A percentile compares a stretch with the other conserved stretches of the same genome.
phyloP scores from a whole-genome alignment of 2,329 filamentous ascomycete genomes.

The Teratosphaeria zuluensis region DNA sequence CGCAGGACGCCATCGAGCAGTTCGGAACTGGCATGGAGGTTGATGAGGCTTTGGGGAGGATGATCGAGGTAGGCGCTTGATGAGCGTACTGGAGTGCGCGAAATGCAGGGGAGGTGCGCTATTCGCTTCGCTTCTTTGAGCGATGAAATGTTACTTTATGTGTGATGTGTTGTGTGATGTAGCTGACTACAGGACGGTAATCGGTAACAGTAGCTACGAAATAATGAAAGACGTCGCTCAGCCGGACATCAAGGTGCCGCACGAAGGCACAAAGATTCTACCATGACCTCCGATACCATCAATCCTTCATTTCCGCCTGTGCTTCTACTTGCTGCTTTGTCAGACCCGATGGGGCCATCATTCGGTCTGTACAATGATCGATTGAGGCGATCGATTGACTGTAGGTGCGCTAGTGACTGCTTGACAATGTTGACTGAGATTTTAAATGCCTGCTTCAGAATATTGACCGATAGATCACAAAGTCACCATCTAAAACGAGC shows the following conservation, averaged over 20 bases:
- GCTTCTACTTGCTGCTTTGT: no score
- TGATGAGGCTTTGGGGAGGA: slow-evolving; percentile 24
- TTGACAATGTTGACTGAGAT: no score
- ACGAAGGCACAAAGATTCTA: not conserved
- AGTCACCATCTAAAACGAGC: no score
- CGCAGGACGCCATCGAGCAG: slow-evolving; percentile 47
- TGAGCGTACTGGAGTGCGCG: not conserved
- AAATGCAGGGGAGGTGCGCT: not conserved
- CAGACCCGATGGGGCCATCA: no score
- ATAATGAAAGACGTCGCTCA: no score
- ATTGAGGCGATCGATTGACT: no score
- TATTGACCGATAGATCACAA: no score
- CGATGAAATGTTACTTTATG: not conserved
- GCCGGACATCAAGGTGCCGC: not conserved
- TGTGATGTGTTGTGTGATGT: not conserved
- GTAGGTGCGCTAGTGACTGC: no score
- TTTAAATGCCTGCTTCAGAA: no score
- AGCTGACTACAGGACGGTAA: not conserved
- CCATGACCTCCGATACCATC: not conserved
- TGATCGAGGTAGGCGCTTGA: slow-evolving; percentile 16
- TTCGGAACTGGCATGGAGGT: slow-evolving; percentile 32
- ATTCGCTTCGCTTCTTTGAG: not conserved
- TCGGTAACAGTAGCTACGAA: not conserved
- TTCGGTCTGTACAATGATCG: no score
- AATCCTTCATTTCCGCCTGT: no score